These are phyloP conservation scores for Kuraishia cidri DNA, from an alignment of 805 yeast species.

Conservation along the genomic window DNA sequence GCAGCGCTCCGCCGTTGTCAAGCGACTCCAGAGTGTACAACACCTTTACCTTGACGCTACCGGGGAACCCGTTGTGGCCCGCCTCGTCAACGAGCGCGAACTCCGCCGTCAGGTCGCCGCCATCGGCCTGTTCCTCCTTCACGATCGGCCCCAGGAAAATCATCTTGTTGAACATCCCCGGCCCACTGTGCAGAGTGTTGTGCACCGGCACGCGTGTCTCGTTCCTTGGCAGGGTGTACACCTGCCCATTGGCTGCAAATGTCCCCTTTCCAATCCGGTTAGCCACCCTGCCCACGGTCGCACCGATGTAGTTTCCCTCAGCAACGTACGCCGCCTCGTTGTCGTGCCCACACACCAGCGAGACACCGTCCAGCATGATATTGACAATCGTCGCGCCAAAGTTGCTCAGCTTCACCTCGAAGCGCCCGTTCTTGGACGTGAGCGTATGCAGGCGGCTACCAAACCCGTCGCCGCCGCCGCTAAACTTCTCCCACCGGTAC, in stretches of 20 bases:
- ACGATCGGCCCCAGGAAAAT: conserved; percentile 46
- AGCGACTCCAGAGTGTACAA: conserved; percentile 31
- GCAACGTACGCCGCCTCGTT: conserved; percentile 18
- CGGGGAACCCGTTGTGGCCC: conserved; percentile 61
- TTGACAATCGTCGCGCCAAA: conserved; percentile 43
- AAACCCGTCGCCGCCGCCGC: conserved; percentile 9
- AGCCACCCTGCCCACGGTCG: conserved; percentile 59
- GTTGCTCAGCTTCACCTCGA: conserved; percentile 33
- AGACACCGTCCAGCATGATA: conserved; percentile 25
- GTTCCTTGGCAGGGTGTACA: conserved; percentile 31
- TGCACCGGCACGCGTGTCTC: conserved; percentile 15
- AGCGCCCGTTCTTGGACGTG: conserved; percentile 9
- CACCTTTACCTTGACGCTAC: conserved; percentile 36
- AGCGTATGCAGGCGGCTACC: conserved; percentile 25
- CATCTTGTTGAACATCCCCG: conserved; percentile 39
- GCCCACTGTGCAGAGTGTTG: conserved; percentile 47
- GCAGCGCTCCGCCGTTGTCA: no score
- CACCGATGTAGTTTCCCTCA: conserved; percentile 41
- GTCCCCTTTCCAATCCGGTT: conserved; percentile 43
- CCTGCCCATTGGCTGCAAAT: conserved; percentile 28
- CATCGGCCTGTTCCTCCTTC: conserved; percentile 19
- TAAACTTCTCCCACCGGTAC: conserved; percentile 24
- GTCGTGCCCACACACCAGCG: conserved; percentile 29
- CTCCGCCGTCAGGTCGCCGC: conserved; percentile 21
- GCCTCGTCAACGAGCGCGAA: conserved; percentile 29